Evolutionary conservation across 257 asterid species (phyloP).

Genomic region (Rauvolfia tetraphylla): DNA sequence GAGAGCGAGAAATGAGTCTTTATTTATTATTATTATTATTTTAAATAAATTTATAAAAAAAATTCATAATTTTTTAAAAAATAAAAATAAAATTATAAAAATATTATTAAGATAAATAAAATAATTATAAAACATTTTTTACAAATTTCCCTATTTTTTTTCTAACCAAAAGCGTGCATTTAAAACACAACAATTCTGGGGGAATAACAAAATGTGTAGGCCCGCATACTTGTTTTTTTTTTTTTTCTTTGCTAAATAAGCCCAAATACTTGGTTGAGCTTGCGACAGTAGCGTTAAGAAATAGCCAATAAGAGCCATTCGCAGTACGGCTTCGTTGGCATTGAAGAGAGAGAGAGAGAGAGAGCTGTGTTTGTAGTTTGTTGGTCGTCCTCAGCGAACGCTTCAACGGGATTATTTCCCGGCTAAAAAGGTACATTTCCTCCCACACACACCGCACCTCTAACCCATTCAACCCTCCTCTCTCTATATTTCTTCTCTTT

Average conservation of each 20-base stretch:
- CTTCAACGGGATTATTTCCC: constrained; percentile 47
- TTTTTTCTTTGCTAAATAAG: too few relatives aligned
- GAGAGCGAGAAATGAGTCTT: too few relatives aligned
- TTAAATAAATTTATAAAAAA: too few relatives aligned
- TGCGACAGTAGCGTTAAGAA: constrained; percentile 25
- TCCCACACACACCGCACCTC: neutral
- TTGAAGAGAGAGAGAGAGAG: constrained; percentile 3
- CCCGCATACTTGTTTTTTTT: neutral
- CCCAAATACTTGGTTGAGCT: neutral
- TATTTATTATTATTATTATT: too few relatives aligned
- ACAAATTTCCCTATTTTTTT: too few relatives aligned
- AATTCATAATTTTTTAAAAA: too few relatives aligned
- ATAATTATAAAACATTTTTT: neutral
- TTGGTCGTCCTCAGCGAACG: constrained; percentile 31
- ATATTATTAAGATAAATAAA: neutral
- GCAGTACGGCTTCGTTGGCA: constrained; percentile 21
- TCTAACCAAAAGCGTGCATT: neutral
- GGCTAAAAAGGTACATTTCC: constrained; percentile 25
- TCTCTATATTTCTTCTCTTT: neutral
- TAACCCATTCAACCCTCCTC: neutral
- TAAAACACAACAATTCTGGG: neutral
- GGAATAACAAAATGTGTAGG: neutral
- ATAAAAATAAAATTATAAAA: too few relatives aligned
- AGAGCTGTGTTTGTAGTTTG: constrained; percentile 15
- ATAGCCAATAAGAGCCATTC: constrained; percentile 16